Evolutionary conservation across 495 filamentous ascomycete species (phyloP).

Genomic region (Thermochaetoides thermophila): DNA sequence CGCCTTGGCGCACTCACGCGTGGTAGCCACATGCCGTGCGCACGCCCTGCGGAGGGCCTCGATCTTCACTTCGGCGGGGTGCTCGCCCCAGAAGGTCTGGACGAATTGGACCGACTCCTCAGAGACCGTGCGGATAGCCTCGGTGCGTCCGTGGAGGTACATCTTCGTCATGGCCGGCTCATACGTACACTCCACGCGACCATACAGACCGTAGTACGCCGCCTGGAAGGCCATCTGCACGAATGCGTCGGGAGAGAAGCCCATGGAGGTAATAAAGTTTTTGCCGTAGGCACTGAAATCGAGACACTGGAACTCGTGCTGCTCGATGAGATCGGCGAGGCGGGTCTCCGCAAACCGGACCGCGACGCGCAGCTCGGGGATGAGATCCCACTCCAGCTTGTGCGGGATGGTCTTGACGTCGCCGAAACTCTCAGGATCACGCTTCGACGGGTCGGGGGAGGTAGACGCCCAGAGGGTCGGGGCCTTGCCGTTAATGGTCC

Average conservation of each 20-base stretch:
- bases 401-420: constrained; percentile 89
- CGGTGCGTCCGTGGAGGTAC: constrained; percentile 84
- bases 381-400: constrained; percentile 96
- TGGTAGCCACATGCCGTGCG: constrained; percentile 63
- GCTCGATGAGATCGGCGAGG: constrained; percentile 84
- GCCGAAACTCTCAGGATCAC: constrained; percentile 85
- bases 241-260: constrained; percentile 93
- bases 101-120: constrained; percentile 73
- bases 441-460: constrained; percentile 84
- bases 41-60: constrained; percentile 72
- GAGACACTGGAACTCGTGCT: constrained; percentile 88
- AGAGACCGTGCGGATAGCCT: constrained; percentile 80
- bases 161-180: constrained; percentile 97
- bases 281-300: constrained; percentile 86
- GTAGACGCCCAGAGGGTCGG: constrained; percentile 82
- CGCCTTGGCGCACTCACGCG: constrained; percentile 78
- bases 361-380: constrained; percentile 79
- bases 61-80: constrained; percentile 65
- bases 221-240: constrained; percentile 99
- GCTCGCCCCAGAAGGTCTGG: constrained; percentile 87
- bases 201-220: constrained; percentile 95
- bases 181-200: constrained; percentile 84
- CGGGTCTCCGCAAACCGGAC: constrained; percentile 91
- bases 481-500: constrained; percentile 89
- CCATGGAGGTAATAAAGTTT: constrained; percentile 94